Conservation (phyloP, 2,329 filamentous ascomycete species). For the Colletotrichum sansevieriae region DNA sequence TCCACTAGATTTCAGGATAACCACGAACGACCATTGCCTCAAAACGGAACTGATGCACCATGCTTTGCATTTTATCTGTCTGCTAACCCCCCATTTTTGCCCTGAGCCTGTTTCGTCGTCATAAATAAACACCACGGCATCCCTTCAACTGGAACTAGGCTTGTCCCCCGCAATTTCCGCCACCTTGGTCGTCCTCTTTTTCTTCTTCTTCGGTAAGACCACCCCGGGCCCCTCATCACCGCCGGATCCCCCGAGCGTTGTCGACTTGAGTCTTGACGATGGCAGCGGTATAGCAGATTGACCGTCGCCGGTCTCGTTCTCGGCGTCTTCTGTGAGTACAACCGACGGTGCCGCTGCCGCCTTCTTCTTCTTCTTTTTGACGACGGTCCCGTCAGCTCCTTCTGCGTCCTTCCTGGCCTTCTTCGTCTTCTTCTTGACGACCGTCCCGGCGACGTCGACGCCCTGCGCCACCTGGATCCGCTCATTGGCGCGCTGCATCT, state of each 20-base stretch:
- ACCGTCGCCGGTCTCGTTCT: conserved; percentile 31
- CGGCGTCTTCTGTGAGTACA: conserved; percentile 43
- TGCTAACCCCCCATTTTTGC: not conserved
- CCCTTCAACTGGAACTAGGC: conserved; percentile 6
- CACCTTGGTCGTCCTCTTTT: conserved; percentile 49
- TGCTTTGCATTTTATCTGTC: conserved; percentile 16
- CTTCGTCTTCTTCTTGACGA: conserved; percentile 78
- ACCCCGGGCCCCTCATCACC: conserved; percentile 25
- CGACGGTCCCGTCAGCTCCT: conserved; percentile 47
- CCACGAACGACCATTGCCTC: not conserved
- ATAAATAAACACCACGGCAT: not conserved
- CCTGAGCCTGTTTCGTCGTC: not conserved
- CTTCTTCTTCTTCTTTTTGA: conserved; percentile 65
- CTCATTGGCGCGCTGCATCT: conserved; percentile 89
- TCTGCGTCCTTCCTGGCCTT: conserved; percentile 62
- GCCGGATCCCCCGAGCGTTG: not conserved
- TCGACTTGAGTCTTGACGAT: not conserved
- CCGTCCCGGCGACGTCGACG: conserved; percentile 73
- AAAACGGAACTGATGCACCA: not conserved
- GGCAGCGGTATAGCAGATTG: conserved; percentile 9
- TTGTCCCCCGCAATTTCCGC: conserved; percentile 36
- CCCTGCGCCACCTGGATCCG: conserved; percentile 78
- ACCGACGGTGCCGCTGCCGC: conserved; percentile 50
- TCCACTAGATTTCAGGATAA: too few relatives aligned
- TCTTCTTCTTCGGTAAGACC: conserved; percentile 57